phyloP scores from a whole-genome alignment of 495 filamentous ascomycete genomes.

The Zalerion maritima region DNA sequence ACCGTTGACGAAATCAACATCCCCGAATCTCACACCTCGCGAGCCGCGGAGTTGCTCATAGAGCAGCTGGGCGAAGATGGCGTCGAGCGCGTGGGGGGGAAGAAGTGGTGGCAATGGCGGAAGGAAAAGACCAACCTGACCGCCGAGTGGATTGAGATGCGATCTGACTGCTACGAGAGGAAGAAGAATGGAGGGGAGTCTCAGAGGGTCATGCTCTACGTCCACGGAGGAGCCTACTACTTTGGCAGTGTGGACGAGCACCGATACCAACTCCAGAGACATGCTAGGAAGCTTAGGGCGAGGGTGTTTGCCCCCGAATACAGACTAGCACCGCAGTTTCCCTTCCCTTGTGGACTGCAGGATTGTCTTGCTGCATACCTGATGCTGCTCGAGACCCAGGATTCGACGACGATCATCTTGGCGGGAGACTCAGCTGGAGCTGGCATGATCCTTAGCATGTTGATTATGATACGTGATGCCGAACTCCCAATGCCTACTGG shows the following conservation, averaged over 20 bases:
- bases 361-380: conserved; percentile 83
- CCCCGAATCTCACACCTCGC: conserved; percentile 39
- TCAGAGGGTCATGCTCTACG: conserved; percentile 78
- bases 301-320: conserved; percentile 79
- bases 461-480: conserved; percentile 69
- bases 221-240: conserved; percentile 59
- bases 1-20: conserved; percentile 61
- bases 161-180: conserved; percentile 56
- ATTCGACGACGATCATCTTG: conserved; percentile 60
- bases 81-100: conserved; percentile 59
- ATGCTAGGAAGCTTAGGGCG: conserved; percentile 85
- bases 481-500: conserved; percentile 74
- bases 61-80: conserved; percentile 64
- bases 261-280: conserved; percentile 87
- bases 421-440: conserved; percentile 87
- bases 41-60: conserved; percentile 46
- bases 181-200: conserved; percentile 40
- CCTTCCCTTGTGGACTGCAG: conserved; percentile 81
- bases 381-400: conserved; percentile 57
- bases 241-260: conserved; percentile 93
- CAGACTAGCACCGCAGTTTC: conserved; percentile 81
- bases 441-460: conserved; percentile 67
- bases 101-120: conserved; percentile 93
- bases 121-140: conserved; percentile 41
- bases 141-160: conserved; percentile 96